phyloP scores from a whole-genome alignment of 2,329 filamentous ascomycete genomes.

The Colletotrichum limetticola region DNA sequence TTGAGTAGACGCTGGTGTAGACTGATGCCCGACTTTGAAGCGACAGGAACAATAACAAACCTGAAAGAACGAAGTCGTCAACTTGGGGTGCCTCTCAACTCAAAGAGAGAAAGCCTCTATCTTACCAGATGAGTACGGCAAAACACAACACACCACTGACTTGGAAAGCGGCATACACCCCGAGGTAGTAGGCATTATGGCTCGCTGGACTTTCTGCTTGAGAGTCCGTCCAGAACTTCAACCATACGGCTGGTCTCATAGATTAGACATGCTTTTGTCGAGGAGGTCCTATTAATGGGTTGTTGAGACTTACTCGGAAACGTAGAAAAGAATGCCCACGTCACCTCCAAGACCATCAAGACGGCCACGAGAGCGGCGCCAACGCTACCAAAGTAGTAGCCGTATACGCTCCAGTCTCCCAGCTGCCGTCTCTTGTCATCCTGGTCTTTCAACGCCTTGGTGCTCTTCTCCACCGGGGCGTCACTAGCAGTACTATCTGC shows the following conservation, averaged over 20 bases:
- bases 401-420: conserved; percentile 43
- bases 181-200: conserved; percentile 38
- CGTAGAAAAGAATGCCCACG: conserved; percentile 37
- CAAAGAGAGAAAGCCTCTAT: background rate
- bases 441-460: conserved; percentile 1
- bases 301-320: conserved; percentile 35
- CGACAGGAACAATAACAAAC: conserved; percentile 28
- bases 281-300: no score
- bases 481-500: background rate
- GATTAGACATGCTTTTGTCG: background rate
- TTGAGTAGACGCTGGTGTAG: conserved; percentile 28
- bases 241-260: conserved; percentile 38
- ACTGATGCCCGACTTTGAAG: conserved; percentile 28
- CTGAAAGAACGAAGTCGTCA: background rate
- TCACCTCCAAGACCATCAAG: conserved; percentile 36
- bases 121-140: conserved; percentile 31
- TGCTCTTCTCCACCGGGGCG: background rate
- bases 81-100: background rate
- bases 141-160: conserved; percentile 21
- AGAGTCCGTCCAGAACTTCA: conserved; percentile 43
- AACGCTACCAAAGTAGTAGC: conserved; percentile 40
- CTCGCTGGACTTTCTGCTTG: conserved; percentile 26
- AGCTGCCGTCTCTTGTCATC: conserved; percentile 38
- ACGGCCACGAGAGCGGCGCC: conserved; percentile 24
- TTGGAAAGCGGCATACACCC: conserved; percentile 36